phyloP scores from a whole-genome alignment of 768 basidiomycete species.

The Megacollybia marginata region DNA sequence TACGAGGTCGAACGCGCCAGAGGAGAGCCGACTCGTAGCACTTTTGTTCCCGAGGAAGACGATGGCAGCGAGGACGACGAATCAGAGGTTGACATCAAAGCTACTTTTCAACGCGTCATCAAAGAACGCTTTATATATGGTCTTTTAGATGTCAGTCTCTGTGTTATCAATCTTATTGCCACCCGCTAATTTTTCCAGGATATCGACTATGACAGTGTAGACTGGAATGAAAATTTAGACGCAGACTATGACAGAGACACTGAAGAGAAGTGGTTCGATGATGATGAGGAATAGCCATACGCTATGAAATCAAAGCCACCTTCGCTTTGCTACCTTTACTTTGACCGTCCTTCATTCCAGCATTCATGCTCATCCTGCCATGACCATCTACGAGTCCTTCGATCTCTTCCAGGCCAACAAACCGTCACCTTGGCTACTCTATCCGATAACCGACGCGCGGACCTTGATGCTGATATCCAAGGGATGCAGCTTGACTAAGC shows the following conservation, averaged over 20 bases:
- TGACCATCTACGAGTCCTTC: slow-evolving; percentile 69
- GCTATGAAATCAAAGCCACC: too few species aligned
- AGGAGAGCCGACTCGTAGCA: slow-evolving; percentile 28
- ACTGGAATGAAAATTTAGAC: slow-evolving; percentile 72
- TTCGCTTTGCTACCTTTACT: slow-evolving; percentile 28
- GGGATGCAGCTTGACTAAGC: too few species aligned
- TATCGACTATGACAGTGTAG: slow-evolving; percentile 62
- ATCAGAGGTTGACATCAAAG: slow-evolving; percentile 40
- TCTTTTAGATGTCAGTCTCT: slow-evolving; percentile 51
- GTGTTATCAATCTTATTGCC: not conserved
- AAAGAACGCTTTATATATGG: slow-evolving; percentile 72
- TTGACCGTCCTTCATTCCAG: slow-evolving; percentile 60
- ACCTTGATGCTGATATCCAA: too few species aligned
- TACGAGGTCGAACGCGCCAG: slow-evolving; percentile 60
- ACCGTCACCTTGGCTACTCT: too few species aligned
- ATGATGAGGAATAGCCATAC: slow-evolving; percentile 36
- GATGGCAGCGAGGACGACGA: slow-evolving; percentile 48
- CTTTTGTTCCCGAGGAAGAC: slow-evolving; percentile 64
- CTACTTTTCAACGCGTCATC: slow-evolving; percentile 52
- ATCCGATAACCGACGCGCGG: too few species aligned
- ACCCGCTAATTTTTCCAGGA: slow-evolving; percentile 28
- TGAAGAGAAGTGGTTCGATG: slow-evolving; percentile 71
- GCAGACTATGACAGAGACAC: slow-evolving; percentile 48
- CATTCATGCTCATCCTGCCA: slow-evolving; percentile 55
- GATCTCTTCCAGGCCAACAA: slow-evolving; percentile 71